A percentile compares a stretch with the other conserved stretches of the same genome.
Conservation (phyloP, 495 filamentous ascomycete genomes). For the Lichina pygmaea region DNA sequence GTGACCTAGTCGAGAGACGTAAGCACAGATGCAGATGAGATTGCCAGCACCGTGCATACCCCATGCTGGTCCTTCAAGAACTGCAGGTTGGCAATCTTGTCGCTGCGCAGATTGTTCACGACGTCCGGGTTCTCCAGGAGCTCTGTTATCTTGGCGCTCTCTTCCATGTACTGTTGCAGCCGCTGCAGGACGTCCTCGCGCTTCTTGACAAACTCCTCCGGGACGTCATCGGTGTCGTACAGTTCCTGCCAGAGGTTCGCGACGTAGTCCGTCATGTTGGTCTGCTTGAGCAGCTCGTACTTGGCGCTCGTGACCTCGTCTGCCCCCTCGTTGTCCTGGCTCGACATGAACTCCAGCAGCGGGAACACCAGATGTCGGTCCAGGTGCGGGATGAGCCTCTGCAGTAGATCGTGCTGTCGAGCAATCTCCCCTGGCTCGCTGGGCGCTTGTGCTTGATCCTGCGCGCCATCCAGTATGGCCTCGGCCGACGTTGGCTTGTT, state of each 20-base stretch:
- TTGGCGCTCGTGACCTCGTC: constrained; percentile 55
- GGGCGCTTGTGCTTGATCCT: too few species aligned
- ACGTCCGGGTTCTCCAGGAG: constrained; percentile 69
- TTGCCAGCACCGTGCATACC: constrained; percentile 16
- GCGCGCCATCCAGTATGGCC: too few species aligned
- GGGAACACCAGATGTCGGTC: constrained; percentile 40
- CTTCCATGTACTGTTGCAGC: constrained; percentile 54
- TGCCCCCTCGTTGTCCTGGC: constrained; percentile 27
- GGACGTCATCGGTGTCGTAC: constrained; percentile 47
- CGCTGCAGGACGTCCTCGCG: constrained; percentile 65
- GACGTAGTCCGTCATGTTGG: constrained; percentile 96
- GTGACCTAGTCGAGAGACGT: constrained; percentile 30
- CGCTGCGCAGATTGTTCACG: constrained; percentile 60
- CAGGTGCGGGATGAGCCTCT: constrained; percentile 71
- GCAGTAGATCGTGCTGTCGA: constrained; percentile 49
- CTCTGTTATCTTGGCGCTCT: constrained; percentile 62
- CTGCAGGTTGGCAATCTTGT: constrained; percentile 92
- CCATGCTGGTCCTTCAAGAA: constrained; percentile 85
- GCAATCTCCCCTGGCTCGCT: too few species aligned
- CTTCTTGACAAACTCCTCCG: constrained; percentile 65
- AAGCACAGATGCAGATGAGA: neutral
- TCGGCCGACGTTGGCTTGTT: too few species aligned
- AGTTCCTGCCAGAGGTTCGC: constrained; percentile 69
- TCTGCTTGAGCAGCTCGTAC: constrained; percentile 76
- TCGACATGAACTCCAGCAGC: constrained; percentile 5